Percentiles rank a stretch among this genome's conserved stretches.
phyloP scores from a whole-genome alignment of 306 rosid species.

The Oxytropis ochrocephala region DNA sequence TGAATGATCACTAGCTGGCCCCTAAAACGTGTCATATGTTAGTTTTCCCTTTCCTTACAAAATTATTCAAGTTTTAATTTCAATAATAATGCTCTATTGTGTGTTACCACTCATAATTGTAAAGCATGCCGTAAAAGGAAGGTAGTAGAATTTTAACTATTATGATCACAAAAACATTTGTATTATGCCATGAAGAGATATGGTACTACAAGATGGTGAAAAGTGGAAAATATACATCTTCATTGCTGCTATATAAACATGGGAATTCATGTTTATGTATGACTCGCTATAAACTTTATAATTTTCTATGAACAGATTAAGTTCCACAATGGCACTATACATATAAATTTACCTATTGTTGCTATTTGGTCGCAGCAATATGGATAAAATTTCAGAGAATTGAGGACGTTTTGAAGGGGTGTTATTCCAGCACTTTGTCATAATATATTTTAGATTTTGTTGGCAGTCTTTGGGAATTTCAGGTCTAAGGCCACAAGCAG shows the following conservation, averaged over 20 bases:
- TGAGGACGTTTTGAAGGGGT: slow-evolving; percentile 88
- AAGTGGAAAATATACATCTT: slow-evolving; percentile 32
- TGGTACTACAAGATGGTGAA: slow-evolving; percentile 8
- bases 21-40: background rate
- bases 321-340: slow-evolving; percentile 7
- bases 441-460: slow-evolving; percentile 58
- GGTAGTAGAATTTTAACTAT: background rate
- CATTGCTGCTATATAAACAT: slow-evolving; percentile 34
- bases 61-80: background rate
- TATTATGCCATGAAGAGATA: background rate
- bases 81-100: background rate
- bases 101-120: slow-evolving; percentile 10
- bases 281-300: background rate
- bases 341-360: slow-evolving; percentile 40
- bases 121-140: background rate
- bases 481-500: slow-evolving; percentile 98
- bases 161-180: slow-evolving; percentile 14
- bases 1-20: slow-evolving; percentile 9
- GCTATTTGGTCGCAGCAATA: slow-evolving; percentile 49
- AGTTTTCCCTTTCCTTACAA: background rate
- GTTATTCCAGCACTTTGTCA: slow-evolving; percentile 94
- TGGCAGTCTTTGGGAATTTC: slow-evolving; percentile 93
- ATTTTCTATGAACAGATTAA: slow-evolving; percentile 20
- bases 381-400: slow-evolving; percentile 63
- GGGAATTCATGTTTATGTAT: slow-evolving; percentile 19